Base-by-base conservation (phyloP, 164 flowering plant genomes). In the Platanus orientalis region DNA sequence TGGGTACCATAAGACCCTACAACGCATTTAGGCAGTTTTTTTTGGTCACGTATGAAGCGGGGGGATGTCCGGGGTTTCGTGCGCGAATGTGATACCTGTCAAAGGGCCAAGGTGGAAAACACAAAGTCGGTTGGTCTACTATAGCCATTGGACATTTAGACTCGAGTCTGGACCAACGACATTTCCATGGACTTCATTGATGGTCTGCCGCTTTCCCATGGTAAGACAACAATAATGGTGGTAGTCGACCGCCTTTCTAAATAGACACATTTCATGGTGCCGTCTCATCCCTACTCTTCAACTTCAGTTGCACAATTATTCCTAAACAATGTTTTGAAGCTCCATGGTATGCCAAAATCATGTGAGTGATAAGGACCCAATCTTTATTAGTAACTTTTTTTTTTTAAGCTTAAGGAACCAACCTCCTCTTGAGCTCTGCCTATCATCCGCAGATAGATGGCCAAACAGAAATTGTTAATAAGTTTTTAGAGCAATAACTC, bases 131-230 rank as follows among this genome's bases (percentile, higher is more conserved):
- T 52, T 24, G 21, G 30, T 0, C 11, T 60, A 6, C 29, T 44
- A 6, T n/a, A 55, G 14, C 58, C 56, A 53, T 26, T 53, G 21
- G 12, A 9, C 7, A 50, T 50, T 7, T 7, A 6, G 19, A 19
- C 21, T 1, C 30, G 12, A 5, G 19, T 55, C 4, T 55, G 40
- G 39, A 5, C n/a, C 5, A n/a, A n/a, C n/a, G 19, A 55, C 1
- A 55, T 55, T 14, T 42, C 52, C 2, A 60, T 60, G 36, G 62
- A 60, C 12, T 60, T 42, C 23, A 27, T 60, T 2, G 34, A 60
- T 0, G 62, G 52, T 0, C 21, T 60, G 10, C 62, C 52, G 17
- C 0, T 5, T 14, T 60, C 51, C 3, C 20, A 45, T 12, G 52
- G 62, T 0, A 2, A 25, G 11, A 13, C 23, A 4, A 50, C 26